phyloP scores from a whole-genome alignment of 306 rosid genomes.

The Notholithocarpus densiflorus region DNA sequence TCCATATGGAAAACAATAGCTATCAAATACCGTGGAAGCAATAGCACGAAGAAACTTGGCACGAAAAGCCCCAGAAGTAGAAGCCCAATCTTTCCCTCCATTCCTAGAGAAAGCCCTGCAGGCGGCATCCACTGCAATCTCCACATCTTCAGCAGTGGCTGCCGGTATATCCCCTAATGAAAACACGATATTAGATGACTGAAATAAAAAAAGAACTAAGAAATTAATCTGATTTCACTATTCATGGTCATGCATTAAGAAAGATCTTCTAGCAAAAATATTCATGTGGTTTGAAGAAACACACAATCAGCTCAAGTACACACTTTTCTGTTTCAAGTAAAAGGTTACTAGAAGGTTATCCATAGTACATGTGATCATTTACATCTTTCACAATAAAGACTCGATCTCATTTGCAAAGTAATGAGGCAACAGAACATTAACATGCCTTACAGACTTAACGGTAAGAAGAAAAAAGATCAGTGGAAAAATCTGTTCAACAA shows the following conservation, averaged over 20 bases:
- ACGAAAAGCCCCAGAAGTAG: slow-evolving; percentile 78
- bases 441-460: too few relatives aligned
- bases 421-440: too few relatives aligned
- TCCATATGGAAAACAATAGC: too few relatives aligned
- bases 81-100: slow-evolving; percentile 74
- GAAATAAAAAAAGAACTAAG: background rate
- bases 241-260: too few relatives aligned
- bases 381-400: too few relatives aligned
- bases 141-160: slow-evolving; percentile 91
- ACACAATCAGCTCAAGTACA: too few relatives aligned
- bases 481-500: too few relatives aligned
- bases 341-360: too few relatives aligned
- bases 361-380: too few relatives aligned
- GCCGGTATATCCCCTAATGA: slow-evolving; percentile 70
- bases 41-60: slow-evolving; percentile 92
- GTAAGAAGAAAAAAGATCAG: too few relatives aligned
- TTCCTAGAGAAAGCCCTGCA: slow-evolving; percentile 65
- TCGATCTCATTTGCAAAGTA: too few relatives aligned
- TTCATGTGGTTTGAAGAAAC: slow-evolving; percentile 4
- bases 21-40: slow-evolving; percentile 60
- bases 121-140: slow-evolving; percentile 81
- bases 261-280: slow-evolving; percentile 11
- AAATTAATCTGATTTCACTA: slow-evolving; percentile 52
- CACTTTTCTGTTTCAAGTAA: too few relatives aligned
- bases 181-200: background rate